phyloP scores from a whole-genome alignment of 2,329 filamentous ascomycete species.

The Trichoderma sp. region DNA sequence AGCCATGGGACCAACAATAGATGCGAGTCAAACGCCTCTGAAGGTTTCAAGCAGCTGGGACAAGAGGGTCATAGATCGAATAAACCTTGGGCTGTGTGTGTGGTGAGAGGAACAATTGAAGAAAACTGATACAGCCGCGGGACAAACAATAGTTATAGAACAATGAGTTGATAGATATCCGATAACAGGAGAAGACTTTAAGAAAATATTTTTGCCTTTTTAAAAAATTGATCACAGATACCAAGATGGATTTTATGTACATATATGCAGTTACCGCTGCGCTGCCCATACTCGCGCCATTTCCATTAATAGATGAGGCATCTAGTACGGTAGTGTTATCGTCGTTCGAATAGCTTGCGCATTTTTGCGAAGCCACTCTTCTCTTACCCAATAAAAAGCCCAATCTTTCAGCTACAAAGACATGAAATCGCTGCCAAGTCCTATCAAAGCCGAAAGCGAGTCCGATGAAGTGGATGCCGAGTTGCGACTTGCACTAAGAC shows the following conservation, averaged over 20 bases:
- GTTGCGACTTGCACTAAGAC: neutral
- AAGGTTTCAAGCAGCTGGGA: neutral
- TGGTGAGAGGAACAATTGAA: neutral
- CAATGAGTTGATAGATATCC: neutral
- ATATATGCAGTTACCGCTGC: neutral
- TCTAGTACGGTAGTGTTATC: neutral
- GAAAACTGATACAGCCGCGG: neutral
- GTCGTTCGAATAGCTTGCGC: neutral
- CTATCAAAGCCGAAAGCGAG: neutral
- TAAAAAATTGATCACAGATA: neutral
- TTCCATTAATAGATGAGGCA: neutral
- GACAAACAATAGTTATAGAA: neutral
- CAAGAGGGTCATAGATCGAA: neutral
- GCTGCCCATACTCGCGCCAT: neutral
- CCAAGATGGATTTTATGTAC: neutral
- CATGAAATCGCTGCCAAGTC: neutral
- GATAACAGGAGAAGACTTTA: neutral
- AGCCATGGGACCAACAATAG: neutral
- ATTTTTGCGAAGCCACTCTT: neutral
- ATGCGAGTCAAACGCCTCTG: neutral
- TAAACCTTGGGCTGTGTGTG: neutral
- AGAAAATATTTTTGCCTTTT: neutral
- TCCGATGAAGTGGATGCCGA: neutral
- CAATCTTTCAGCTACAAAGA: neutral
- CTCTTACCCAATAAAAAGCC: neutral